Evolutionary conservation across 2,329 filamentous ascomycete species (phyloP).

Genomic region (Xylariaceae sp.): DNA sequence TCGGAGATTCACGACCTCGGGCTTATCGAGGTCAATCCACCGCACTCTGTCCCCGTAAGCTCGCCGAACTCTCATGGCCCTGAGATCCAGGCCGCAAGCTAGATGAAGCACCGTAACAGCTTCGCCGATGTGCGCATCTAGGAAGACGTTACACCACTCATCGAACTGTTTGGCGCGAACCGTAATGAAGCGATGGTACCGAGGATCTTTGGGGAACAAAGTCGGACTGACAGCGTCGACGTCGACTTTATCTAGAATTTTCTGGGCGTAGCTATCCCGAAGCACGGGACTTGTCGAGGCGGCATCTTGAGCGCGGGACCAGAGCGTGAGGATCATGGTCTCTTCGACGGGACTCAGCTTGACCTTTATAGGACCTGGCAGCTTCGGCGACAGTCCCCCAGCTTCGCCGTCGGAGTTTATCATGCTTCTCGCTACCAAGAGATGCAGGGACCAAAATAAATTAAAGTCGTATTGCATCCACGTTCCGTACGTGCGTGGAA

Average conservation of each 20-base stretch:
- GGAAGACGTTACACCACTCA: constrained; percentile 31
- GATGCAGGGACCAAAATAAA: too few relatives aligned
- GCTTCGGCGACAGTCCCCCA: background rate
- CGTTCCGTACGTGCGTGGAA: too few relatives aligned
- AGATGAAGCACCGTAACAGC: constrained; percentile 35
- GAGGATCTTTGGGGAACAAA: constrained; percentile 21
- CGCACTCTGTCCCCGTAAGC: constrained; percentile 14
- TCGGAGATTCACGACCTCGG: constrained; percentile 30
- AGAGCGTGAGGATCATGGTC: constrained; percentile 29
- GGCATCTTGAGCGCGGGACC: constrained; percentile 27
- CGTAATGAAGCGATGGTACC: constrained; percentile 28
- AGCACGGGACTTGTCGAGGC: constrained; percentile 26
- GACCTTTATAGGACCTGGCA: constrained; percentile 15
- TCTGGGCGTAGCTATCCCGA: constrained; percentile 25
- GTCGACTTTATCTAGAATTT: constrained; percentile 32
- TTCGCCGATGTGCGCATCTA: constrained; percentile 26
- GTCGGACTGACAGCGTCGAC: constrained; percentile 23
- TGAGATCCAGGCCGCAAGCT: constrained; percentile 34
- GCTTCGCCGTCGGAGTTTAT: constrained; percentile 4
- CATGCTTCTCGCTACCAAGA: background rate
- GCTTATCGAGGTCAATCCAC: constrained; percentile 37
- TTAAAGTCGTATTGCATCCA: too few relatives aligned
- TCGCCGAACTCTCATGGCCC: constrained; percentile 26
- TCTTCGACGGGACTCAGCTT: constrained; percentile 31
- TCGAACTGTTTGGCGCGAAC: constrained; percentile 30